phyloP scores from a whole-genome alignment of 805 yeast genomes.

The Wickerhamomyces mucosus region DNA sequence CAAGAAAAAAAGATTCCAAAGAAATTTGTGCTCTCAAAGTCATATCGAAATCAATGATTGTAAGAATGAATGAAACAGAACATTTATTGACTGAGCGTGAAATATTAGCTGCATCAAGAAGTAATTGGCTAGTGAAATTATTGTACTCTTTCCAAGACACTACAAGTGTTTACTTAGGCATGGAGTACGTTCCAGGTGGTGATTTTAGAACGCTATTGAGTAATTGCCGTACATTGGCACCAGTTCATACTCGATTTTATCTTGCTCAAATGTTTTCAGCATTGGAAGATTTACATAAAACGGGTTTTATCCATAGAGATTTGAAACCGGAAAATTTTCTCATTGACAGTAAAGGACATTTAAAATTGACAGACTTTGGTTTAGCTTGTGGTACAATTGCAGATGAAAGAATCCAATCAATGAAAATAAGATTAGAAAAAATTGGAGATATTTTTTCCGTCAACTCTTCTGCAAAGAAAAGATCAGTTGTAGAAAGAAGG shows the following conservation, averaged over 20 bases:
- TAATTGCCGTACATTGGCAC: conserved; percentile 86
- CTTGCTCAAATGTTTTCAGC: conserved; percentile 95
- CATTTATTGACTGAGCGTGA: conserved; percentile 96
- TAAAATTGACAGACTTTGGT: conserved; percentile 93
- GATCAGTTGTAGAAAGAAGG: conserved; percentile 82
- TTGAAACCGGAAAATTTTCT: conserved; percentile 91
- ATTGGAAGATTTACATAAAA: conserved; percentile 84
- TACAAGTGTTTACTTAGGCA: conserved; percentile 84
- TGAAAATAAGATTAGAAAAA: conserved; percentile 60
- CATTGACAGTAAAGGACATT: conserved; percentile 85
- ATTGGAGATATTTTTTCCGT: conserved; percentile 59
- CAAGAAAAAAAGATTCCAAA: conserved; percentile 85
- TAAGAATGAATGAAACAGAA: conserved; percentile 88
- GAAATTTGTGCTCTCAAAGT: conserved; percentile 95
- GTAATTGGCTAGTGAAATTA: conserved; percentile 92
- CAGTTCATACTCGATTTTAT: conserved; percentile 93
- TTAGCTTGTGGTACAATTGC: conserved; percentile 95
- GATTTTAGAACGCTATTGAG: conserved; percentile 91
- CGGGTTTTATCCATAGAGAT: conserved; percentile 96
- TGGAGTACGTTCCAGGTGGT: conserved; percentile 99
- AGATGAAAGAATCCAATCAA: conserved; percentile 84
- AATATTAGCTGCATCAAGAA: conserved; percentile 88
- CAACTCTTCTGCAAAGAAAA: conserved; percentile 37
- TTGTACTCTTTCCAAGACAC: conserved; percentile 92
- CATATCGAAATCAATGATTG: conserved; percentile 74